These are phyloP conservation scores for Porcisia deanei DNA, from an alignment of 208 protist genomes.

Conservation along the genomic window DNA sequence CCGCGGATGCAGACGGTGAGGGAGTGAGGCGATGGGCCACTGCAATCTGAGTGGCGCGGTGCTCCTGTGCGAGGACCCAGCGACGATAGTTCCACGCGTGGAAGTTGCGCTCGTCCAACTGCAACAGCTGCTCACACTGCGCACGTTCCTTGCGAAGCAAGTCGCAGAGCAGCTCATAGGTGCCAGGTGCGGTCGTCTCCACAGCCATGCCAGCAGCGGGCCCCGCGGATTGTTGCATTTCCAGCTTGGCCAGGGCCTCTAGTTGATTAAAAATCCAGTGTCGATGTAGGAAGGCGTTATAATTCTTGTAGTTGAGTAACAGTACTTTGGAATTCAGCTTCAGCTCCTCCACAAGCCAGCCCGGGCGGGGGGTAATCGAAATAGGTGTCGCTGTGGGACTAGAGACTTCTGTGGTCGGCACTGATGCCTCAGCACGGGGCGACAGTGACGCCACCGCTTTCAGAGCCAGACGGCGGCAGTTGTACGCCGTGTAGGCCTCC, in stretches of 20 bases:
- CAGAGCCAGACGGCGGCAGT: conserved; percentile 62
- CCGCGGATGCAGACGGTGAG: background rate
- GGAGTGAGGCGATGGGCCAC: background rate
- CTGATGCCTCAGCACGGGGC: background rate
- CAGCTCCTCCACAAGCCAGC: conserved; percentile 61
- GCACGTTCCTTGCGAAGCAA: conserved; percentile 60
- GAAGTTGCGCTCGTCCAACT: conserved; percentile 90
- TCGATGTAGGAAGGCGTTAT: conserved; percentile 86
- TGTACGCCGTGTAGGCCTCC: conserved; percentile 85
- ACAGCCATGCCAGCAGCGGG: background rate
- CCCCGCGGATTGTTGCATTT: conserved; percentile 1
- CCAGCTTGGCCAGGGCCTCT: conserved; percentile 29
- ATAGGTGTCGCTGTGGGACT: background rate
- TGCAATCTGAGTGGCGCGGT: conserved; percentile 18
- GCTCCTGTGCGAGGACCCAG: conserved; percentile 46
- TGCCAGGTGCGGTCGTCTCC: background rate
- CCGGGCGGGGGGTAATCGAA: background rate
- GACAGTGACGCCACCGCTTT: conserved; percentile 19
- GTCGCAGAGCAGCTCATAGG: conserved; percentile 21
- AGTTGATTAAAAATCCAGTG: conserved; percentile 79
- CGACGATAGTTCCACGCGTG: conserved; percentile 90
- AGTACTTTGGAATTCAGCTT: conserved; percentile 66
- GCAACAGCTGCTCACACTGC: conserved; percentile 74
- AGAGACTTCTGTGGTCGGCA: background rate
- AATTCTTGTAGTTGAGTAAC: conserved; percentile 79